Base-by-base conservation (phyloP, 1,139 yeast genomes). In the Scheffersomyces parashehatae region DNA sequence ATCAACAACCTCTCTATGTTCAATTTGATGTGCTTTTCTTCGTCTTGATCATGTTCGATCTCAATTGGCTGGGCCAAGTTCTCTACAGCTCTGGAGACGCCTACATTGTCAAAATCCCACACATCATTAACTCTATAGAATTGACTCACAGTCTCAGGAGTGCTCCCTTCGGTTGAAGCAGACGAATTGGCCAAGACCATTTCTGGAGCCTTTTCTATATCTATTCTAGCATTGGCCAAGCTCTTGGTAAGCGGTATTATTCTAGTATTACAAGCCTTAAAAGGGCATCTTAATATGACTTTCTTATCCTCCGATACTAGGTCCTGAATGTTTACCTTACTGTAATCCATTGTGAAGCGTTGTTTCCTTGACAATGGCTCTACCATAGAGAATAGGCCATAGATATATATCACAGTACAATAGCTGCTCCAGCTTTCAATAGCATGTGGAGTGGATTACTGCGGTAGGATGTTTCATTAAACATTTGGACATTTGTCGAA, bases 91-190 rank as follows among this genome's bases (percentile, higher is more conserved):
- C 74, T 69, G 1, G 90, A 83, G 2, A 85, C 93, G 1, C 89
- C 91, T 37, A 85, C 77, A 55, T 85, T 85, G 52, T 85, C 91
- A 53, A 85, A 85, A 51, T 81, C 85, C 91, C 91, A 85, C 46
- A 82, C 81, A 53, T 85, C 88, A 3, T 65, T 56, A 2, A 83
- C 60, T 28, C 63, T 55, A 42, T 68, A 66, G 51, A 77, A 81
- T n/a, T 51, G 37, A 2, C 34, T 14, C 40, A 37, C 9, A 28
- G 34, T 14, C 12, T 37, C 29, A 15, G 43, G 15, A n/a, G 10
- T 26, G 36, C 37, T 9, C 2, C 29, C 31, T 1, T 37, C 32
- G 10, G 36, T 38, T 1, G 35, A 31, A 15, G 35, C 24, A 6
- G 11, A 9, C 13, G 15, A 20, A 20, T 58, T 45, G 4, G 58